A percentile compares a stretch with the other conserved stretches of the same genome.
phyloP scores from a whole-genome alignment of 345 rosid genomes.

The Geranium rotundifolium region DNA sequence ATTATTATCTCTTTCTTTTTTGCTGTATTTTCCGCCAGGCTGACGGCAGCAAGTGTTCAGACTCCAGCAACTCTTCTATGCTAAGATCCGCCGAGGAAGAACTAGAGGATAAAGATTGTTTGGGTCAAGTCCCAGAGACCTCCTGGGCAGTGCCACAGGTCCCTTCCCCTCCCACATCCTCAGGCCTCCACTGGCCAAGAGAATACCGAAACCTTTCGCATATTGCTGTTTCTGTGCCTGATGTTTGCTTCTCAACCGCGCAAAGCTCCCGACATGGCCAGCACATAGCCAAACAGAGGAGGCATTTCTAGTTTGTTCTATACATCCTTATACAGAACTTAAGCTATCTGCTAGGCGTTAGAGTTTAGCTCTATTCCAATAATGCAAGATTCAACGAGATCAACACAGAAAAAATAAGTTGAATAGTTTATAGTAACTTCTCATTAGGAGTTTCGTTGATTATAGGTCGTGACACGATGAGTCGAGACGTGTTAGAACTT shows the following conservation, averaged over 20 bases:
- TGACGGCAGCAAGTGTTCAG: conserved; percentile 58
- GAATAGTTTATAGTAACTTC: too few species aligned
- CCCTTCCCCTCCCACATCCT: conserved; percentile 88
- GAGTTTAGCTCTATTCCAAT: too few species aligned
- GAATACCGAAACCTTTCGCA: conserved; percentile 19
- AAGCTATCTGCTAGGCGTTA: too few species aligned
- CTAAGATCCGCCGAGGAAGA: conserved; percentile 55
- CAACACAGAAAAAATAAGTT: too few species aligned
- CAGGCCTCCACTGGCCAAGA: conserved; percentile 82
- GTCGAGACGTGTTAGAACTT: too few species aligned
- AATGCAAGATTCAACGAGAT: too few species aligned
- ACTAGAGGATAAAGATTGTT: conserved; percentile 28
- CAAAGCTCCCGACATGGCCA: background rate
- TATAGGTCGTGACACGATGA: too few species aligned
- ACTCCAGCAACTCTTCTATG: conserved; percentile 58
- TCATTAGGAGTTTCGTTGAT: too few species aligned
- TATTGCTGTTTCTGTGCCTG: conserved; percentile 53
- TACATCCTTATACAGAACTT: too few species aligned
- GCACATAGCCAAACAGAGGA: background rate
- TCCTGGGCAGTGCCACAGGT: conserved; percentile 79
- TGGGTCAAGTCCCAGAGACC: conserved; percentile 54
- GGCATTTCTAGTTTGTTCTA: background rate
- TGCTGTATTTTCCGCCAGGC: conserved; percentile 32
- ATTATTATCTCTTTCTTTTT: too few species aligned
- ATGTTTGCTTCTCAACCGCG: conserved; percentile 33